Percentiles rank a stretch among this genome's conserved stretches.
Conservation (phyloP, 2,329 filamentous ascomycete species). For the Gliomastix tumulicola region DNA sequence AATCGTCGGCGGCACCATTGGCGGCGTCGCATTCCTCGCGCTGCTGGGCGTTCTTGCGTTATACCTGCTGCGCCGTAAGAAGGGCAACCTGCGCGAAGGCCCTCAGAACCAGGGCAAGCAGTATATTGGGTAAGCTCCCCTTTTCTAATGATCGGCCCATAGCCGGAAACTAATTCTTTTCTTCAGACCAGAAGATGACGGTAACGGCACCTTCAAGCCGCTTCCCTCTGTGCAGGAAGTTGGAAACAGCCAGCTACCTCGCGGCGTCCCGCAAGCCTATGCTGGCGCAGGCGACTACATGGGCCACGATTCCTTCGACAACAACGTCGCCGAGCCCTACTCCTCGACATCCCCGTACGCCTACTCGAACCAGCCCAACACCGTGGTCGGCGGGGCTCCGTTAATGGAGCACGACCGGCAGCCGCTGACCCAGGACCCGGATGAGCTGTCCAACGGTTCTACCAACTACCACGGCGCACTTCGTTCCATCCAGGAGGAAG, state of each 20-base stretch:
- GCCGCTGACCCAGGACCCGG: constrained; percentile 32
- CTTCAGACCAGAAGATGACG: background rate
- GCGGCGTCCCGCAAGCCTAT: too few relatives aligned
- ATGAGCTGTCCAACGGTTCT: too few relatives aligned
- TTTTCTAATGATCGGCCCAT: too few relatives aligned
- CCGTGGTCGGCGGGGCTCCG: constrained; percentile 14
- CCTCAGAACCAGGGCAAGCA: constrained; percentile 27
- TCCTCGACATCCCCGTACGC: too few relatives aligned
- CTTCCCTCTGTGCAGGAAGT: constrained; percentile 17
- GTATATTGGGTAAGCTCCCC: constrained; percentile 29
- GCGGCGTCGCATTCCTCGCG: constrained; percentile 39
- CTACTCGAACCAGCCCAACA: too few relatives aligned
- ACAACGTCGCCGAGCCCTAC: too few relatives aligned
- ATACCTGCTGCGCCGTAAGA: constrained; percentile 36
- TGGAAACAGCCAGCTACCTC: constrained; percentile 10
- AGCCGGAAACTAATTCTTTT: constrained; percentile 1
- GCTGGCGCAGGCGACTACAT: too few relatives aligned
- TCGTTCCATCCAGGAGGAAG: too few relatives aligned
- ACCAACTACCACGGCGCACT: too few relatives aligned
- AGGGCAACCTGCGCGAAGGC: constrained; percentile 31
- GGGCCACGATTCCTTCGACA: background rate
- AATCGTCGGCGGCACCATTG: constrained; percentile 47
- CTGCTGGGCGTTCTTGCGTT: constrained; percentile 32
- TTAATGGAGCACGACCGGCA: constrained; percentile 24
- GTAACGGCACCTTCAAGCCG: constrained; percentile 18